Percentiles rank a stretch among this genome's conserved stretches.
phyloP scores from a whole-genome alignment of 2,329 filamentous ascomycete species.

The Alternaria brassicae region DNA sequence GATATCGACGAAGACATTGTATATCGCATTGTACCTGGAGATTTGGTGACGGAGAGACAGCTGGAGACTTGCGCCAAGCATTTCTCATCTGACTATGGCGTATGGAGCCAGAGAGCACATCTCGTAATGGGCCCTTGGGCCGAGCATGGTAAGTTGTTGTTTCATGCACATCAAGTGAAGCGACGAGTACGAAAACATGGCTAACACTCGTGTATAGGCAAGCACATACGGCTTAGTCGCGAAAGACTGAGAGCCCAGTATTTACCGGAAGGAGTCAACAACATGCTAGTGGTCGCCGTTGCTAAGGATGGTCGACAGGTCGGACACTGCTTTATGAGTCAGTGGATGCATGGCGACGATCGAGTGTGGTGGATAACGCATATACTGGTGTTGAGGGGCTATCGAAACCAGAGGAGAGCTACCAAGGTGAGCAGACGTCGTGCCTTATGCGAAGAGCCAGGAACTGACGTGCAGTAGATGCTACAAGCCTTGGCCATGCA shows the following conservation, averaged over 20 bases:
- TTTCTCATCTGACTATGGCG: slow-evolving; percentile 4
- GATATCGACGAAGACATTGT: slow-evolving; percentile 11
- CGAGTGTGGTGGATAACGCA: slow-evolving; percentile 22
- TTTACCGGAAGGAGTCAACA: slow-evolving; percentile 6
- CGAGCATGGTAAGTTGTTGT: not conserved
- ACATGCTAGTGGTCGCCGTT: slow-evolving; percentile 11
- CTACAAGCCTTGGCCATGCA: slow-evolving; percentile 10
- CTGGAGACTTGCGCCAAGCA: slow-evolving; percentile 2
- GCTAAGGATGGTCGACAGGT: not conserved
- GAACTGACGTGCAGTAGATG: slow-evolving; percentile 12
- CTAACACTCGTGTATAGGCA: slow-evolving; percentile 1
- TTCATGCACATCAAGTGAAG: not conserved
- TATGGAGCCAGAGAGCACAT: not conserved
- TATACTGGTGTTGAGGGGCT: slow-evolving; percentile 9
- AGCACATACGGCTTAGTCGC: not conserved
- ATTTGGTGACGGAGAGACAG: not conserved
- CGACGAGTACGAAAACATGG: not conserved
- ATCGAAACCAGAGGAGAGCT: slow-evolving; percentile 19
- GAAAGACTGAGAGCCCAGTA: not conserved
- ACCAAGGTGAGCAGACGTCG: slow-evolving; percentile 8
- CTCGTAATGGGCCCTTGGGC: not conserved
- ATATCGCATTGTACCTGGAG: slow-evolving; percentile 9
- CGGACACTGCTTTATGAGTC: slow-evolving; percentile 18
- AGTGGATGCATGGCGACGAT: slow-evolving; percentile 10
- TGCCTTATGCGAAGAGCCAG: not conserved